Percentiles rank a stretch among this genome's conserved stretches.
Evolutionary conservation across 192 early-diverging fungal genomes (phyloP).

Genomic region (Jimgerdemannia flammicorona): DNA sequence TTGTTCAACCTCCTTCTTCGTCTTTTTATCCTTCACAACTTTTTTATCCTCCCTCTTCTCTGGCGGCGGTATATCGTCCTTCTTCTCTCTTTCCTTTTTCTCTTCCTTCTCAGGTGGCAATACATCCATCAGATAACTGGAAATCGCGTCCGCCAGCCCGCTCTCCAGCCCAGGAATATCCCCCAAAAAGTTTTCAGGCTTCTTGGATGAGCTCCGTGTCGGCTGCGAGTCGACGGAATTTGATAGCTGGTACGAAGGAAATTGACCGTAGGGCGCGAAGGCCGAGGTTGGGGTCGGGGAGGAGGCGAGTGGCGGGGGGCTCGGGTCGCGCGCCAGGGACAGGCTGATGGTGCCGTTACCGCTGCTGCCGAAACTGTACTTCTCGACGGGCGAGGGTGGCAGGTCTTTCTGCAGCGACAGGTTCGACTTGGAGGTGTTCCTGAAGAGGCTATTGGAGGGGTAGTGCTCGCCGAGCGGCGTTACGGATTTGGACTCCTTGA

Average conservation of each 20-base stretch:
- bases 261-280: background rate
- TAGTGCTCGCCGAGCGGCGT: slow-evolving; percentile 18
- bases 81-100: background rate
- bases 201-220: background rate
- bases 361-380: background rate
- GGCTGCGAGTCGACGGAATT: background rate
- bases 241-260: background rate
- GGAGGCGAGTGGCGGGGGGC: background rate
- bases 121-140: background rate
- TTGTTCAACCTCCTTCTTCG: too few species aligned
- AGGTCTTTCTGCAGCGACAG: background rate
- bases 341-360: background rate
- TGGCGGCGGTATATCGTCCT: background rate
- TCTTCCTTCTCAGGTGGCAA: background rate
- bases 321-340: background rate
- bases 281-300: background rate
- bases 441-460: background rate
- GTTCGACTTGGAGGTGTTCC: background rate
- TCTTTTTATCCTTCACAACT: too few species aligned
- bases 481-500: slow-evolving; percentile 60
- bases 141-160: background rate
- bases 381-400: background rate
- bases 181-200: background rate
- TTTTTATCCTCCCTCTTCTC: too few species aligned
- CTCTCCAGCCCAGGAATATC: background rate